Conservation (phyloP, 108 stramenopile genomes). For the Hondaea fermentalgiana region DNA sequence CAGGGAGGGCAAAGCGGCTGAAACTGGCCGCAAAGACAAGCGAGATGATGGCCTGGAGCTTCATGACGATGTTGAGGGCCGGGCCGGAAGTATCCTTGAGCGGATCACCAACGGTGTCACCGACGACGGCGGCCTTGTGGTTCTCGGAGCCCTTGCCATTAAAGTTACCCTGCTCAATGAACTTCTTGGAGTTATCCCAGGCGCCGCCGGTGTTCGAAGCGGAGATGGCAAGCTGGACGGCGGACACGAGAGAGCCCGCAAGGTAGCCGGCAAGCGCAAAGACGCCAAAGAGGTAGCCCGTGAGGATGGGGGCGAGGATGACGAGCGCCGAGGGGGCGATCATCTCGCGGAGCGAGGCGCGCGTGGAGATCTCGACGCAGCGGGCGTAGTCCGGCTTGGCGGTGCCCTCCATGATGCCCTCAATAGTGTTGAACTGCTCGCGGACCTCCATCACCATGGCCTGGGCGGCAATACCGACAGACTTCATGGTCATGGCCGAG, state of each 20-base stretch:
- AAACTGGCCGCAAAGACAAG: conserved; percentile 81
- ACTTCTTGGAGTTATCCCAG: conserved; percentile 98
- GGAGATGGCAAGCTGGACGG: conserved; percentile 87
- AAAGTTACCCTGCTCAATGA: conserved; percentile 80
- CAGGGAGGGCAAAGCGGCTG: conserved; percentile 76
- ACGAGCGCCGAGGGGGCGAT: conserved; percentile 89
- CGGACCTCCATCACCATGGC: conserved; percentile 96
- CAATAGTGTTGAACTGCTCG: conserved; percentile 67
- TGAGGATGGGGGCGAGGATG: conserved; percentile 89
- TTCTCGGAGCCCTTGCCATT: conserved; percentile 82
- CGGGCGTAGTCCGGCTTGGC: conserved; percentile 74
- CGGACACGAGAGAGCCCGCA: conserved; percentile 76
- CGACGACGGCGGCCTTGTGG: conserved; percentile 92
- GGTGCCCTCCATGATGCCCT: conserved; percentile 10
- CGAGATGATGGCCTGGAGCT: conserved; percentile 91
- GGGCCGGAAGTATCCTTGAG: conserved; percentile 97
- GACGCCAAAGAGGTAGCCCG: conserved; percentile 91
- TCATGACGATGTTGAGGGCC: conserved; percentile 95
- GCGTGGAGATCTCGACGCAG: conserved; percentile 91
- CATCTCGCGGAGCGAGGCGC: conserved; percentile 88
- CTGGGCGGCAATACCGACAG: conserved; percentile 89
- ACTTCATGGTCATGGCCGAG: conserved; percentile 97
- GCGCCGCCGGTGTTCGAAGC: conserved; percentile 98
- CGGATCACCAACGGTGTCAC: conserved; percentile 95
- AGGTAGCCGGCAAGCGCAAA: conserved; percentile 88